phyloP scores from a whole-genome alignment of 108 stramenopile species.

The Nitzschia sp. region DNA sequence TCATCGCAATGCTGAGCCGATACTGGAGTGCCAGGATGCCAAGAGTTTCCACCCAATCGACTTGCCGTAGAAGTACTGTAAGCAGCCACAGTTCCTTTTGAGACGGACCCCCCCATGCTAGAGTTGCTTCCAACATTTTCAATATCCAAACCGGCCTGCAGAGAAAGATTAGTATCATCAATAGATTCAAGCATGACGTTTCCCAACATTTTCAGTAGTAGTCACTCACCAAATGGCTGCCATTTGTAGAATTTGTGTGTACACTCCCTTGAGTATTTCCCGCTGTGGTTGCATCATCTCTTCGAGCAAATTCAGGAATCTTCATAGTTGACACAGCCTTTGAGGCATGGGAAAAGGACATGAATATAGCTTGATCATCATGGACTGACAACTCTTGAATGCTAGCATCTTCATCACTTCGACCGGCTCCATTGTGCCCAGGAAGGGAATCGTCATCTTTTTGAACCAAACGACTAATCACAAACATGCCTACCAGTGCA shows the following conservation, averaged over 20 bases:
- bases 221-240: constrained; percentile 15
- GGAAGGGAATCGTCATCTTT: neutral
- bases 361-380: constrained; percentile 11
- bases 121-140: neutral
- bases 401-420: constrained; percentile 1
- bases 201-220: neutral
- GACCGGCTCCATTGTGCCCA: constrained; percentile 1
- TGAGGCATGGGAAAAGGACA: constrained; percentile 10
- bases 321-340: neutral
- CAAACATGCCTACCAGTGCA: neutral
- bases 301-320: neutral
- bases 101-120: neutral
- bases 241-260: neutral
- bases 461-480: constrained; percentile 2
- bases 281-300: neutral
- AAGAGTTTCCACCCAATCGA: neutral
- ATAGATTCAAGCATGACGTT: too few species aligned
- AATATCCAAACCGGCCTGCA: constrained; percentile 18
- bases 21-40: neutral
- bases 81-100: neutral
- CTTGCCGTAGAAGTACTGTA: too few species aligned
- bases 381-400: neutral
- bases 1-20: neutral
- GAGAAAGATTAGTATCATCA: neutral
- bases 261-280: neutral